A percentile compares a stretch with the other conserved stretches of the same genome.
Conservation (phyloP, 768 basidiomycete genomes). For the Panellus pusillus region DNA sequence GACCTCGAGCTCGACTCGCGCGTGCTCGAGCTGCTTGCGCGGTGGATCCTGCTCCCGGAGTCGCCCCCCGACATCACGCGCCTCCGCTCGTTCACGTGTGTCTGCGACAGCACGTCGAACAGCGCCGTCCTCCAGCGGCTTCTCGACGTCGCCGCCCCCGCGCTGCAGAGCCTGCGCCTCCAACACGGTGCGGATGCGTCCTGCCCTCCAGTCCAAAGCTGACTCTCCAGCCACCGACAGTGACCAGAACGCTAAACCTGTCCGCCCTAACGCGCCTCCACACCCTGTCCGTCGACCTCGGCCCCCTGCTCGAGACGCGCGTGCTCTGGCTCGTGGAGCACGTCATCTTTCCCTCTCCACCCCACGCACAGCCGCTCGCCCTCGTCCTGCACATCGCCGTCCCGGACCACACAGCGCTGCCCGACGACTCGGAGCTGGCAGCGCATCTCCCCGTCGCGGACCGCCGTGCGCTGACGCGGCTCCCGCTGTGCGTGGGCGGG, state of each 20-base stretch:
- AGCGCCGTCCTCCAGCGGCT: not conserved
- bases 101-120: not conserved
- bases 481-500: not conserved
- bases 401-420: not conserved
- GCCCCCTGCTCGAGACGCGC: not conserved
- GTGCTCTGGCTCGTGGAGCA: not conserved
- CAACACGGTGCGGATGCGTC: not conserved
- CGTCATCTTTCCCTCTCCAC: not conserved
- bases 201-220: not conserved
- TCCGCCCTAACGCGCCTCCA: not conserved
- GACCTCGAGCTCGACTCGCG: slow-evolving; percentile 7
- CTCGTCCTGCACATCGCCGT: not conserved
- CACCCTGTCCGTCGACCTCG: not conserved
- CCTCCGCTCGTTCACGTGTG: slow-evolving; percentile 4
- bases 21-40: slow-evolving; percentile 2
- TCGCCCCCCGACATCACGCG: slow-evolving; percentile 8
- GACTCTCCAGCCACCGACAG: not conserved
- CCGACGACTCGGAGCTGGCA: not conserved
- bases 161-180: slow-evolving; percentile 3
- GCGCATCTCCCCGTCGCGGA: not conserved
- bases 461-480: not conserved
- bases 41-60: slow-evolving; percentile 13
- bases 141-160: not conserved
- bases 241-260: not conserved
- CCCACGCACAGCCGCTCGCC: not conserved